phyloP scores from a whole-genome alignment of 2,329 filamentous ascomycete species.

The Aureobasidium sp. region DNA sequence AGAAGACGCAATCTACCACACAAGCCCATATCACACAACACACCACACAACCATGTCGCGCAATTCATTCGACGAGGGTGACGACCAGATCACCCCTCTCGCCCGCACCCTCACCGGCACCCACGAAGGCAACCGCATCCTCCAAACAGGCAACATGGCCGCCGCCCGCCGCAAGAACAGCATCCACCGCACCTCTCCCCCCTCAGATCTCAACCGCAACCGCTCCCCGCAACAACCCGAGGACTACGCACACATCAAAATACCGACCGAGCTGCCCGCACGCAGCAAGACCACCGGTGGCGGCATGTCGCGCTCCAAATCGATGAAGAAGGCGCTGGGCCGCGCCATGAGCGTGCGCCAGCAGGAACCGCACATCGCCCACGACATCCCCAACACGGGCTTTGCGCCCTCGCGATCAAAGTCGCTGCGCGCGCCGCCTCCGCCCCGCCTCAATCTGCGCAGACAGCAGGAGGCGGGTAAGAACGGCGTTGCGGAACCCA shows the following conservation, averaged over 20 bases:
- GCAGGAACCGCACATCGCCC: background rate
- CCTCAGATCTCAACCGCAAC: background rate
- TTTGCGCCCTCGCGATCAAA: slow-evolving; percentile 6
- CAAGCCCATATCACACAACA: background rate
- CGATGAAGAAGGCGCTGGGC: background rate
- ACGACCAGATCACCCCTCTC: slow-evolving; percentile 8
- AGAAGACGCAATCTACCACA: background rate
- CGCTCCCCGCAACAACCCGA: no score
- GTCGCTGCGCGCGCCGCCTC: slow-evolving; percentile 2
- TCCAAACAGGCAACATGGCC: background rate
- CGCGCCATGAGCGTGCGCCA: background rate
- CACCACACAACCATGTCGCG: background rate
- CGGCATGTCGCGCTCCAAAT: slow-evolving; percentile 1
- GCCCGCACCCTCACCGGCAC: background rate
- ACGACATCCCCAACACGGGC: background rate
- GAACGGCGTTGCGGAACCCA: background rate
- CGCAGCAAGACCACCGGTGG: background rate
- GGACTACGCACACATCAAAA: background rate
- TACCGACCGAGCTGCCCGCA: background rate
- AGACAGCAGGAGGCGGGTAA: background rate
- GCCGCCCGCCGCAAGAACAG: slow-evolving; percentile 8
- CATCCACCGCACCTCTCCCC: background rate
- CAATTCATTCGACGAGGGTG: slow-evolving; percentile 10
- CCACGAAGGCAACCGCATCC: slow-evolving; percentile 1
- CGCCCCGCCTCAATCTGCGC: background rate